These are phyloP conservation scores for Fusarium globosum DNA, from an alignment of 2,329 filamentous ascomycete genomes.

Conservation along the genomic window DNA sequence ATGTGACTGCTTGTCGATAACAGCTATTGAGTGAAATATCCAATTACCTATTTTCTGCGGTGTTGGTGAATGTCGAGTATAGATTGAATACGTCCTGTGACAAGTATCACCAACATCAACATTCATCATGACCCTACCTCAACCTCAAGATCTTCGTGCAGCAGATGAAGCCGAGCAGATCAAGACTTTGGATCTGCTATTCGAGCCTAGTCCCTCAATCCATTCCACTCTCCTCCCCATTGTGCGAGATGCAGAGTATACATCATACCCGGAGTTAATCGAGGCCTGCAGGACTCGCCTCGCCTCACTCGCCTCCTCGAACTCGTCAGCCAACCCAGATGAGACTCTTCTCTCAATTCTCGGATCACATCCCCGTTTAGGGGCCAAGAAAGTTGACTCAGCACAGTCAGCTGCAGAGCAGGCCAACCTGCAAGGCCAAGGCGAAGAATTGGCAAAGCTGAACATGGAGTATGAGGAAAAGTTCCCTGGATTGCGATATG, in stretches of 20 bases:
- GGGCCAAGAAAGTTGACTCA: slow-evolving; percentile 84
- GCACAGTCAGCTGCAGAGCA: slow-evolving; percentile 85
- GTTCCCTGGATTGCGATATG: slow-evolving; percentile 87
- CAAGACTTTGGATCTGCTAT: slow-evolving; percentile 78
- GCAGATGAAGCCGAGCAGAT: slow-evolving; percentile 67
- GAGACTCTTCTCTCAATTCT: slow-evolving; percentile 76
- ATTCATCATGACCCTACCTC: slow-evolving; percentile 60
- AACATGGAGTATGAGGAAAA: slow-evolving; percentile 83
- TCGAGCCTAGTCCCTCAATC: slow-evolving; percentile 82
- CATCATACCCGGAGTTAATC: slow-evolving; percentile 77
- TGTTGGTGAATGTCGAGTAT: neutral
- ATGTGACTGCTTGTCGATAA: neutral
- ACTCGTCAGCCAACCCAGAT: slow-evolving; percentile 57
- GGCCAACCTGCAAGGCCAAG: slow-evolving; percentile 74
- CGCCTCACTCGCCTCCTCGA: slow-evolving; percentile 65
- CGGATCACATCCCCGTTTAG: slow-evolving; percentile 84
- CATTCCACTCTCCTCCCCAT: slow-evolving; percentile 77
- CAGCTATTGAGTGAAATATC: neutral
- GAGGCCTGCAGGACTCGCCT: slow-evolving; percentile 73
- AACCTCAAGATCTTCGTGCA: slow-evolving; percentile 64
- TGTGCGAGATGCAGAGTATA: slow-evolving; percentile 67
- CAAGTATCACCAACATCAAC: neutral
- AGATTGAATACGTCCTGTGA: neutral
- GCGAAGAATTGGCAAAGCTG: slow-evolving; percentile 70
- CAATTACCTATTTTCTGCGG: neutral